Evolutionary conservation across 1,284 basidiomycete genomes (phyloP).

Genomic region (Phellopilus nigrolimitatus): DNA sequence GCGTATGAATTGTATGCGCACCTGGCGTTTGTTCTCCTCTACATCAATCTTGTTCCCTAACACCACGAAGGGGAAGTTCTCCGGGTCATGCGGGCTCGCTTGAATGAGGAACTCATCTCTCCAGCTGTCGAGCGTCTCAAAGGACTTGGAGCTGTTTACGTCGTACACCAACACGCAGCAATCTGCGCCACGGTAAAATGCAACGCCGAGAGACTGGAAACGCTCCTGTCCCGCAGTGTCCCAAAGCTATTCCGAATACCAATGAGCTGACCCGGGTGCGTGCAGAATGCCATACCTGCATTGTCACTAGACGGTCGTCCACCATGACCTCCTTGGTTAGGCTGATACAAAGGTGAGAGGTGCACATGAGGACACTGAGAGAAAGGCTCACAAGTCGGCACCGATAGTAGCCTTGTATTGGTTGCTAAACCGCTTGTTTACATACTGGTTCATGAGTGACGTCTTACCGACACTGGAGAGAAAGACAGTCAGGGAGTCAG

Average conservation of each 20-base stretch:
- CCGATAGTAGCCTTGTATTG: constrained; percentile 99
- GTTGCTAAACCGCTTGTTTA: constrained; percentile 99
- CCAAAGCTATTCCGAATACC: constrained; percentile 67
- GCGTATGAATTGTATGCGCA: constrained; percentile 32
- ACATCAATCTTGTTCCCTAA: constrained; percentile 99
- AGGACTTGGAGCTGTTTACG: constrained; percentile 97
- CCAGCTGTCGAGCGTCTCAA: constrained; percentile 97
- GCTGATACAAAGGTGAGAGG: constrained; percentile 38
- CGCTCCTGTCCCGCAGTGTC: constrained; percentile 99
- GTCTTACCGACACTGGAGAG: constrained; percentile 93
- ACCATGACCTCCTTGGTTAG: constrained; percentile 99
- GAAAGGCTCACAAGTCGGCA: constrained; percentile 69
- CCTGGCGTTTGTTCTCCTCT: constrained; percentile 98
- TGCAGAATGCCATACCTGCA: constrained; percentile 69
- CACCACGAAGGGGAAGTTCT: constrained; percentile 99
- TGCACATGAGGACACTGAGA: constrained; percentile 7
- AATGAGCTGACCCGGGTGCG: not conserved
- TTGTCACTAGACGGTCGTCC: constrained; percentile 96
- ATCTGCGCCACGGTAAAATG: constrained; percentile 98
- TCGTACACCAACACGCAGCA: constrained; percentile 99
- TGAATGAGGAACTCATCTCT: constrained; percentile 97
- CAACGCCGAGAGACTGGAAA: constrained; percentile 97
- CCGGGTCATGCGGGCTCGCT: constrained; percentile 96
- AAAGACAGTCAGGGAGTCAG: constrained; percentile 4
- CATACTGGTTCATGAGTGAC: constrained; percentile 99